Conservation (phyloP, 306 rosid species). For the Lathyrus tuberosus region DNA sequence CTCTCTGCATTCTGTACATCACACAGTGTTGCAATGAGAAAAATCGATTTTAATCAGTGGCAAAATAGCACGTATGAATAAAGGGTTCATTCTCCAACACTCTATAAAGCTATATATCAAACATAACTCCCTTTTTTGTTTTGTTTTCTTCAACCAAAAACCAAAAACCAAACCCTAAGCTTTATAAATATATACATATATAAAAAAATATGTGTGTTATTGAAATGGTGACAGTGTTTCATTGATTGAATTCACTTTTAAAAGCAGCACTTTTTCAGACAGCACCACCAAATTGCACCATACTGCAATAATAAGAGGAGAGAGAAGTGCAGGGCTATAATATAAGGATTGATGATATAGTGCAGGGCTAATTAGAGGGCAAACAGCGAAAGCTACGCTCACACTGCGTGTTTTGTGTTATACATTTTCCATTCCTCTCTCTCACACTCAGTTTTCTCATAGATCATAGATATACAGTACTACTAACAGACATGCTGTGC, state of each 20-base stretch:
- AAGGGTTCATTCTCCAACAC: constrained; percentile 64
- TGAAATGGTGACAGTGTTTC: constrained; percentile 37
- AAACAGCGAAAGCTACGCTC: constrained; percentile 45
- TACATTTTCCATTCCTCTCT: constrained; percentile 37
- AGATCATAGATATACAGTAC: constrained; percentile 6
- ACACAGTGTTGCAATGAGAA: constrained; percentile 45
- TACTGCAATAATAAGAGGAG: constrained; percentile 47
- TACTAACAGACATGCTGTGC: constrained; percentile 16
- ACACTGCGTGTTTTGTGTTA: constrained; percentile 45
- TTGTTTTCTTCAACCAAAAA: constrained; percentile 18
- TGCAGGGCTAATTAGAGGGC: constrained; percentile 54
- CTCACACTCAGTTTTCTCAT: constrained; percentile 45
- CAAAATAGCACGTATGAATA: constrained; percentile 48
- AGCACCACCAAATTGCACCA: constrained; percentile 73
- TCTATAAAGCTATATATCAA: constrained; percentile 29
- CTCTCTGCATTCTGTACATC: constrained; percentile 16
- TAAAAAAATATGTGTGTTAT: neutral
- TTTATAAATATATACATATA: neutral
- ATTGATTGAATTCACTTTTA: constrained; percentile 72
- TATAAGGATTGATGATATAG: constrained; percentile 19
- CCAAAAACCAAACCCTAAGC: neutral
- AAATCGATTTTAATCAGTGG: constrained; percentile 44
- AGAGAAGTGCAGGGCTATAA: constrained; percentile 29
- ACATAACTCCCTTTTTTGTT: neutral
- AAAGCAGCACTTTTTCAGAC: constrained; percentile 78